Base-by-base conservation (phyloP, 116 monocot genomes). In the Papilionanthe hybrid region DNA sequence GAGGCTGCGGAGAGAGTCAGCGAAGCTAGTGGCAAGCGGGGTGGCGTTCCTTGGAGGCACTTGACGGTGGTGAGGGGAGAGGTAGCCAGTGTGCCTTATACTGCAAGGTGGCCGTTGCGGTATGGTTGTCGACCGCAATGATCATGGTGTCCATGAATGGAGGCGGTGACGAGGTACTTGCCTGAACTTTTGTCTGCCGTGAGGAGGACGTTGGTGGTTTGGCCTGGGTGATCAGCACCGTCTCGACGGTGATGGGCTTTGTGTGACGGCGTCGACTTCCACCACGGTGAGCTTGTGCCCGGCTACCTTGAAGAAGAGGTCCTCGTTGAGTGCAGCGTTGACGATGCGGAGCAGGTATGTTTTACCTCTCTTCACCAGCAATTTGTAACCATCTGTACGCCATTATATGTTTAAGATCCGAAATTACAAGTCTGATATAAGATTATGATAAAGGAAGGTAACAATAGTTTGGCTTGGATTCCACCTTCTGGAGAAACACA, bases 291-390 rank as follows among this genome's bases (percentile, higher is more conserved):
- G 72, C 67, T 83, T 53, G 74, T 92, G 92, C 0, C 88, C 90
- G 76, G 92, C 87, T 3, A 92, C 57, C 42, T 83, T 81, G 83
- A 92, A 90, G 86, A 92, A 88, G 81, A 92, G 89, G 55, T 88
- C 92, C n/a, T 93, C 90, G 27, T 90, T 88, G 68, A 92, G 83
- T 0, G 88, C 92, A 57, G 88, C 90, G 75, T 90, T 89, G 84
- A 89, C 65, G 55, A 92, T 83, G 22, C 92, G 80, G 42, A 92
- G 86, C 77, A 90, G 32, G 86, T 92, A 92, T 2, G 84, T 92
- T 83, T 81, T 86, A n/a, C n/a, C n/a, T n/a, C n/a, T n/a, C n/a
- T n/a, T n/a, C n/a, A n/a, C n/a, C n/a, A n/a, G n/a, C n/a, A n/a
- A n/a, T n/a, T n/a, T n/a, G n/a, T n/a, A n/a, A n/a, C n/a, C n/a